phyloP scores from a whole-genome alignment of 805 yeast genomes.

The Saturnispora ahearnii region DNA sequence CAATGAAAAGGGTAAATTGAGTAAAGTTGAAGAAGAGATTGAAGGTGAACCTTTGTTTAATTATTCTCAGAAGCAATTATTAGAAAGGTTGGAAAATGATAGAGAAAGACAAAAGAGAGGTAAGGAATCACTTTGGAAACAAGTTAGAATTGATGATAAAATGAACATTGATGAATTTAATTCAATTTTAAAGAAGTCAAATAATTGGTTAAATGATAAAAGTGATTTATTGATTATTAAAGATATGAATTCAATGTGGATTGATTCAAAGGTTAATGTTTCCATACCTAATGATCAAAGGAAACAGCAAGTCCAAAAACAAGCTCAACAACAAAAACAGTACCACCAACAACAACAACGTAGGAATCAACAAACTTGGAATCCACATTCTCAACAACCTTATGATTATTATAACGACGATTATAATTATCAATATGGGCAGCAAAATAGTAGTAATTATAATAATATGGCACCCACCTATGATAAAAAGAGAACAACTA shows the following conservation, averaged over 20 bases:
- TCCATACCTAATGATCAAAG: neutral
- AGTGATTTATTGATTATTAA: conserved; percentile 5
- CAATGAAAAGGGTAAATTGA: neutral
- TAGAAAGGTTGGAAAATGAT: conserved; percentile 84
- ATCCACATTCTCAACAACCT: neutral
- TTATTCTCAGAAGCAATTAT: conserved; percentile 38
- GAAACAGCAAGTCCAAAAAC: neutral
- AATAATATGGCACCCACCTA: neutral
- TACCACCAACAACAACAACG: neutral
- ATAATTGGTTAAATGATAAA: conserved; percentile 2
- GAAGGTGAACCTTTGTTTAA: neutral
- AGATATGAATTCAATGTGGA: conserved; percentile 7
- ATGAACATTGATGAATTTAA: conserved; percentile 27
- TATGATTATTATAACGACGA: neutral
- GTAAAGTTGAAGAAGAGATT: neutral
- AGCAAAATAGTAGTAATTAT: neutral
- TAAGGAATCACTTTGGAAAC: conserved; percentile 75
- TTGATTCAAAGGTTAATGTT: conserved; percentile 6
- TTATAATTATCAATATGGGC: neutral
- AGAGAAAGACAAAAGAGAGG: conserved; percentile 82
- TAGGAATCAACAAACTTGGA: neutral
- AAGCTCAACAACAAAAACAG: neutral
- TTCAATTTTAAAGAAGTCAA: conserved; percentile 17
- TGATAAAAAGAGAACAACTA: neutral
- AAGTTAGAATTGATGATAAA: conserved; percentile 33